Percentiles rank a stretch among this genome's conserved stretches.
phyloP scores from a whole-genome alignment of 441 rosid species.

The Eutrema salsugineum region DNA sequence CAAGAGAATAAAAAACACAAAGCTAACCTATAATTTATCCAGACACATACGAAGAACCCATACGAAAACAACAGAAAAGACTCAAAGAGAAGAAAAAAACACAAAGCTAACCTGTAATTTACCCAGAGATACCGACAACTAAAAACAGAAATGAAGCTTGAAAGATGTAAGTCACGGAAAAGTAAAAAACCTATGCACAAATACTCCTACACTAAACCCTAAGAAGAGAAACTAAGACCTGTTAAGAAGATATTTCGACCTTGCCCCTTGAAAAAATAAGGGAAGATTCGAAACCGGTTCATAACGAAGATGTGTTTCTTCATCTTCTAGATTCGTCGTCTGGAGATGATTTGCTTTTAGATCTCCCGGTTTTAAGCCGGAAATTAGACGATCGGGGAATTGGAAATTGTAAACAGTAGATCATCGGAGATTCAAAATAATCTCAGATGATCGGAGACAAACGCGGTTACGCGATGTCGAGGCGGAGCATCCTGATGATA shows the following conservation, averaged over 20 bases:
- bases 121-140: neutral
- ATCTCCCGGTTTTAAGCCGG: neutral
- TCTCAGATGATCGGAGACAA: neutral
- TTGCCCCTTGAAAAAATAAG: slow-evolving; percentile 89
- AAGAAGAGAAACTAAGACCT: slow-evolving; percentile 38
- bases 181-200: slow-evolving; percentile 6
- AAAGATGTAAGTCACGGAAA: neutral
- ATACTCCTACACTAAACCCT: slow-evolving; percentile 33
- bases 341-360: slow-evolving; percentile 4
- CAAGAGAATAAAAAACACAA: neutral
- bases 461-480: slow-evolving; percentile 29
- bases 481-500: slow-evolving; percentile 51
- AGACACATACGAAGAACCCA: neutral
- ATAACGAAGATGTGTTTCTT: slow-evolving; percentile 32
- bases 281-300: slow-evolving; percentile 38
- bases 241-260: slow-evolving; percentile 34
- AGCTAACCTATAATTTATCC: slow-evolving; percentile 9
- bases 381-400: slow-evolving; percentile 6
- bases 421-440: neutral
- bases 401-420: neutral
- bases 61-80: neutral
- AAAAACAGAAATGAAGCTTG: neutral
- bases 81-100: neutral
- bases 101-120: neutral
- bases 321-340: slow-evolving; percentile 34